These are phyloP conservation scores for Coemansia sp. DNA, from an alignment of 192 early-diverging fungal genomes.

Conservation along the genomic window DNA sequence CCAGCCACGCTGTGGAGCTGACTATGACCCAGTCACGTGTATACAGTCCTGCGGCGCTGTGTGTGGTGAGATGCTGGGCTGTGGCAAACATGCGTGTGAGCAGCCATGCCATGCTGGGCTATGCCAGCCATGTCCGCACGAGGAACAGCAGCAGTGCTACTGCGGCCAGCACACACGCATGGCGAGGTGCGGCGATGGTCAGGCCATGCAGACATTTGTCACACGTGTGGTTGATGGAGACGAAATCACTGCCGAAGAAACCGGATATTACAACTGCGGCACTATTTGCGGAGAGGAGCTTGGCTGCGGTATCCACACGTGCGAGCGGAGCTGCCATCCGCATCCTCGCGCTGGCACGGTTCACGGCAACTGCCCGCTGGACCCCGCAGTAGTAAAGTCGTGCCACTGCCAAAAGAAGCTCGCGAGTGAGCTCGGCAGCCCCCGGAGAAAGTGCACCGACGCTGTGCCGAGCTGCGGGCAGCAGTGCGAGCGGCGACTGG, in stretches of 20 bases:
- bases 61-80: slow-evolving; percentile 69
- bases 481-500: slow-evolving; percentile 19
- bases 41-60: slow-evolving; percentile 66
- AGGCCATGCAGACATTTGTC: slow-evolving; percentile 17
- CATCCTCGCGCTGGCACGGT: not conserved
- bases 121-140: slow-evolving; percentile 63
- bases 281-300: slow-evolving; percentile 26
- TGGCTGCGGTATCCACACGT: slow-evolving; percentile 67
- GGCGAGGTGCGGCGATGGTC: slow-evolving; percentile 62
- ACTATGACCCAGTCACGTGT: slow-evolving; percentile 65
- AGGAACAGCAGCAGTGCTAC: slow-evolving; percentile 63
- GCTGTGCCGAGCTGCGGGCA: slow-evolving; percentile 48
- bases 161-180: slow-evolving; percentile 64
- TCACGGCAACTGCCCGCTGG: slow-evolving; percentile 34
- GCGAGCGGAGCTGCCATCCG: slow-evolving; percentile 60
- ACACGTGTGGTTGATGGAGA: not conserved
- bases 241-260: slow-evolving; percentile 6
- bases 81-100: slow-evolving; percentile 68
- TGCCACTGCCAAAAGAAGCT: slow-evolving; percentile 43
- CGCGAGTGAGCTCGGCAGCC: slow-evolving; percentile 19
- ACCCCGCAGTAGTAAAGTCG: slow-evolving; percentile 21
- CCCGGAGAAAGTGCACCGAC: slow-evolving; percentile 41
- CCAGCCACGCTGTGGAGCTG: slow-evolving; percentile 69
- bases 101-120: slow-evolving; percentile 68
- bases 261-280: slow-evolving; percentile 35